Evolutionary conservation across 2,329 filamentous ascomycete genomes (phyloP), one percentile per base, ranked within the genome.

Genomic region (Aschersonia sp.): DNA sequence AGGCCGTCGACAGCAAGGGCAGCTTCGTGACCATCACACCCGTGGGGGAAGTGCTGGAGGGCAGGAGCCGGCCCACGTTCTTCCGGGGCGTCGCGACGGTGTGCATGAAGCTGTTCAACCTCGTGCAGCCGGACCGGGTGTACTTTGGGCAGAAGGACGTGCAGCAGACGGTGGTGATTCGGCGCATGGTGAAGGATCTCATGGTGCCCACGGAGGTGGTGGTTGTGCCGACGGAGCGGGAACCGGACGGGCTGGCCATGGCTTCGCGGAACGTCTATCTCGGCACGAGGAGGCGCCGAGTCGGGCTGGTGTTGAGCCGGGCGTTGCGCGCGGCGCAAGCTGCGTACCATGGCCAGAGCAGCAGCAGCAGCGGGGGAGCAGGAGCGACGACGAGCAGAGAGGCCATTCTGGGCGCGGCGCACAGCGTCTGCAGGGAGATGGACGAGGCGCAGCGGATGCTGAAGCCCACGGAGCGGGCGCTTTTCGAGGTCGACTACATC

Each of bases 121-220:
- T 68, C 22, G 65, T 70, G 14, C 67, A 69, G 57, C 81, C 84
- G 0, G 81, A 87, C 50, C 71, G 75, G 5, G 84, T 84, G 22
- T 89, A 95, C 67, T 95, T 98, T 69, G 92, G 92, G 4, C 92
- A 97, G 65, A 98, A 98, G 68, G 92, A 98, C 63, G 80, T 95
- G 22, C 92, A 98, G 70, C 92, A 98, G 67, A 94, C 88, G 0
- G 85, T 94, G 14, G 77, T 98, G 9, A 85, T 98, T 58, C 81
- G 79, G 58, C 79, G 84, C 43, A 81, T 98, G 77, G 84, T 95
- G 32, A 74, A 79, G 54, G 92, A 98, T 63, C 89, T 98, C 54
- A 79, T 88, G 61, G 64, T 97, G 41, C 78, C 85, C 40, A 84
- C 79, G 4, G 70, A 84, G 29, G 79, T 97, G 7, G 73, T 81